Base-by-base conservation (phyloP, 1,284 basidiomycete species). In the Malassezia dermatis region DNA sequence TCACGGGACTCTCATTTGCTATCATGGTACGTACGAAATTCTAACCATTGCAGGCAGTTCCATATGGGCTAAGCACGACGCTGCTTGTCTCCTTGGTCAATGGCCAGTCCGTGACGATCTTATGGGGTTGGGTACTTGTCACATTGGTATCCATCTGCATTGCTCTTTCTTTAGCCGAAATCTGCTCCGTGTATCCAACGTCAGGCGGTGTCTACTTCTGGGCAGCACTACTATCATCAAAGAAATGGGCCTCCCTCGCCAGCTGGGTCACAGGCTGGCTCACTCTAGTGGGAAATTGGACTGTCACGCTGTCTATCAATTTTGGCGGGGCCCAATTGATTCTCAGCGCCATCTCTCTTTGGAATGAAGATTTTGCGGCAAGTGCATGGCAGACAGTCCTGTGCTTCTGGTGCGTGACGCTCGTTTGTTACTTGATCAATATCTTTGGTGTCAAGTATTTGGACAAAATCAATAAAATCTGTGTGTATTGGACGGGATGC, bases 191-290 rank as follows among this genome's bases (percentile, higher is more conserved):
- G 24, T 78, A 75, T 39, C 78, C 78, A 0, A 77, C 77, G 2
- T 75, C 76, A 0, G 78, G 78, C 1, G 78, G 78, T 32, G 78
- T 78, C 1, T 78, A 78, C 60, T 77, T 78, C 53, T 78, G 78
- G 78, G 66, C 76, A 0, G 76, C 76, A 2, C 77, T 77, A 66
- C 72, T 78, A 4, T 75, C 76, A 0, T 77, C 73, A 10, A 75
- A 71, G 2, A 75, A 74, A 42, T 79, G 77, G 68, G 73, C 75
- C 10, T 69, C 76, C 0, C 62, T 78, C 52, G 62, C 77, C 10
- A 75, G 69, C 27, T 79, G 78, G 64, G 69, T 78, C 41, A 78
- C 77, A 2, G 78, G 78, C 8, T 79, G 78, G 78, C 65, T 79
- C 8, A 76, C 75, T 15, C 65, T 77, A 1, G 77, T 78, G 5